Conservation (phyloP, 495 filamentous ascomycete genomes). For the Aspergillus cavernicola region DNA sequence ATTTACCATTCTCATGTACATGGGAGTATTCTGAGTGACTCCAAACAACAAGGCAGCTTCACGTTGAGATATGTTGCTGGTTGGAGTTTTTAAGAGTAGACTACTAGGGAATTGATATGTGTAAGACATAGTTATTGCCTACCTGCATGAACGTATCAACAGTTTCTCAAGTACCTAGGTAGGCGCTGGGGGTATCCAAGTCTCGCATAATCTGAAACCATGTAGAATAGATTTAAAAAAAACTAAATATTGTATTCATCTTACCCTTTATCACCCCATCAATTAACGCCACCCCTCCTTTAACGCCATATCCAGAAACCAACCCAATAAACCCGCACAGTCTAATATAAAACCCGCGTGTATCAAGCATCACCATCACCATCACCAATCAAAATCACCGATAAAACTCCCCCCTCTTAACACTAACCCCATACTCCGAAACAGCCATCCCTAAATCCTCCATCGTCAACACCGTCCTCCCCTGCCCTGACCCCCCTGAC, state of each 20-base stretch:
- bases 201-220: too few relatives aligned
- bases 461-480: slow-evolving; percentile 95
- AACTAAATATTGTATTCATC: not conserved
- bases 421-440: slow-evolving; percentile 93
- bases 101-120: too few relatives aligned
- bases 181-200: too few relatives aligned
- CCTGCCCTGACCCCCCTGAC: slow-evolving; percentile 77
- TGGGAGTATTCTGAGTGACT: too few relatives aligned
- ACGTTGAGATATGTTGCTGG: too few relatives aligned
- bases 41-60: too few relatives aligned
- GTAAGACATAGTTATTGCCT: too few relatives aligned
- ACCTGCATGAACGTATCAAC: not conserved
- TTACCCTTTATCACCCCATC: not conserved
- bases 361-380: not conserved
- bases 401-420: slow-evolving; percentile 97
- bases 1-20: too few relatives aligned
- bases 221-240: too few relatives aligned
- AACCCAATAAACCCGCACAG: too few relatives aligned
- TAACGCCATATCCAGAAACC: not conserved
- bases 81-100: too few relatives aligned
- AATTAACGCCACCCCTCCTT: not conserved
- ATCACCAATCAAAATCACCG: slow-evolving; percentile 58
- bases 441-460: slow-evolving; percentile 98
- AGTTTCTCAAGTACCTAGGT: too few relatives aligned
- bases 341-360: not conserved